Conservation (phyloP, 768 basidiomycete genomes). For the Psilocybe cyanescens region DNA sequence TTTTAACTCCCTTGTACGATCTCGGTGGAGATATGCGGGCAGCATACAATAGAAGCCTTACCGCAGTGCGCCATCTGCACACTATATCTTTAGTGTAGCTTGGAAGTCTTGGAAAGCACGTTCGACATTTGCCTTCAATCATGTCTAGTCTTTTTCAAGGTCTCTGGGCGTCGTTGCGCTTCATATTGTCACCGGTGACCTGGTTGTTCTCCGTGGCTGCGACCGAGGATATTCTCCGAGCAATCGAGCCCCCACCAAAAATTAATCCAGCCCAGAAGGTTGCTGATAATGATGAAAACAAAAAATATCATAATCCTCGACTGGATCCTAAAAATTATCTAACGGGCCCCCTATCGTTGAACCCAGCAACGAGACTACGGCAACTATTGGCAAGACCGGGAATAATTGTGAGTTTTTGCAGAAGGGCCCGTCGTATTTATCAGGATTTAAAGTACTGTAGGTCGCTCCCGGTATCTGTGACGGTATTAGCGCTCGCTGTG, state of each 20-base stretch:
- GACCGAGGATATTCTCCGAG: background rate
- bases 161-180: background rate
- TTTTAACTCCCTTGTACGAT: background rate
- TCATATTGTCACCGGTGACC: background rate
- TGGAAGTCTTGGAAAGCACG: background rate
- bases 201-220: background rate
- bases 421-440: background rate
- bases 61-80: background rate
- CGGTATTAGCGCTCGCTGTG: conserved; percentile 79
- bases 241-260: background rate
- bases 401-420: conserved; percentile 66
- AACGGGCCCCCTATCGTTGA: conserved; percentile 67
- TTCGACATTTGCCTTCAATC: background rate
- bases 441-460: conserved; percentile 21
- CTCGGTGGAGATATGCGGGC: background rate
- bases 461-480: conserved; percentile 79
- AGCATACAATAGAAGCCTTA: background rate
- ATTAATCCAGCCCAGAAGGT: background rate
- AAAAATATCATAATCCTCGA: conserved; percentile 65
- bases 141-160: background rate
- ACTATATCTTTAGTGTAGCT: background rate
- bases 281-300: background rate
- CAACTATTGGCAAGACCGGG: conserved; percentile 72
- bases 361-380: conserved; percentile 74
- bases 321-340: conserved; percentile 72